Conservation (phyloP, 2,329 filamentous ascomycete species). For the Penicillium italicum region DNA sequence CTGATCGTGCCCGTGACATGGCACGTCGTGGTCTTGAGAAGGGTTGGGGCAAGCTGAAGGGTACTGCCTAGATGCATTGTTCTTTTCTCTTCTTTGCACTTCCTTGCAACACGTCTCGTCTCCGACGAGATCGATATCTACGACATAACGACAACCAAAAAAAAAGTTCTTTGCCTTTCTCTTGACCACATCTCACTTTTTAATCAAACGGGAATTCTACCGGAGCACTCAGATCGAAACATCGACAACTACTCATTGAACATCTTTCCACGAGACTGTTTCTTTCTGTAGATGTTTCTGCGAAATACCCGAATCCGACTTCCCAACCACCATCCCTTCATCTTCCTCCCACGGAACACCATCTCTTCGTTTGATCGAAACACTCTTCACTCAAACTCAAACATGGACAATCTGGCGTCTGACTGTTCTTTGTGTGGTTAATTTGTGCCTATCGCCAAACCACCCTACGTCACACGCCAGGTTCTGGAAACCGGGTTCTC, state of each 20-base stretch:
- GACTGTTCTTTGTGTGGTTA: background rate
- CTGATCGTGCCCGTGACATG: slow-evolving; percentile 35
- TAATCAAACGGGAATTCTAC: slow-evolving; percentile 1
- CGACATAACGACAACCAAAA: slow-evolving; percentile 13
- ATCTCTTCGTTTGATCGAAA: background rate
- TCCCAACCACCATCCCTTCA: background rate
- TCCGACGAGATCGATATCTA: background rate
- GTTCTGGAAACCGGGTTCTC: slow-evolving; percentile 1
- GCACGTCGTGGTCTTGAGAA: slow-evolving; percentile 38
- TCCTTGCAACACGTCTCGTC: background rate
- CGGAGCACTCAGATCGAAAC: background rate
- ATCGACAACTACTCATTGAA: background rate
- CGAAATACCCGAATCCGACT: background rate
- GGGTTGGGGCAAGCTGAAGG: slow-evolving; percentile 41
- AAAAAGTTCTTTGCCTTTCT: slow-evolving; percentile 22
- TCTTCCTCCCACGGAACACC: background rate
- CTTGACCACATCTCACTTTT: slow-evolving; percentile 1
- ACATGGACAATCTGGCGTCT: slow-evolving; percentile 15
- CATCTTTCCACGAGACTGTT: background rate
- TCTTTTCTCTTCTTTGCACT: background rate
- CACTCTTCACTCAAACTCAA: background rate
- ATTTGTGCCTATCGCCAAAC: slow-evolving; percentile 1
- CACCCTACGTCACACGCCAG: slow-evolving; percentile 4
- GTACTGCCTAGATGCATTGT: slow-evolving; percentile 27
- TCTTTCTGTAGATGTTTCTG: slow-evolving; percentile 1